Percentiles rank a stretch among this genome's conserved stretches.
These are phyloP conservation scores for Mucor racemosus DNA, from an alignment of 371 early-diverging fungal genomes.

Conservation along the genomic window DNA sequence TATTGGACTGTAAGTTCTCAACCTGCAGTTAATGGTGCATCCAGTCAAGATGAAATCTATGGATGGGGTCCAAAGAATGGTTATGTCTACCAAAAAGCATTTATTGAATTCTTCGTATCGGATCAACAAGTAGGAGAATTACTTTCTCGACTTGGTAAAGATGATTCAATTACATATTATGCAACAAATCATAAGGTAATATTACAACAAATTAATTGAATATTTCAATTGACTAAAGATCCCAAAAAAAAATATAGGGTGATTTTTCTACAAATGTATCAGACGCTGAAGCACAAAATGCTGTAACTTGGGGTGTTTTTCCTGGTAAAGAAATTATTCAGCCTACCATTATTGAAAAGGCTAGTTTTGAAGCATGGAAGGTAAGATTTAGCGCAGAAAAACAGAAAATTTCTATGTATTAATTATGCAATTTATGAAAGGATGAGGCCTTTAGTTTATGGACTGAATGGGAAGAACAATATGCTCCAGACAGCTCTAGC, in stretches of 20 bases:
- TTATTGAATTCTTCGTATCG: slow-evolving; percentile 79
- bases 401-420: not conserved
- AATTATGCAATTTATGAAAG: slow-evolving; percentile 23
- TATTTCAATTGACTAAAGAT: not conserved
- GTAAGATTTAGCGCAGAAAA: slow-evolving; percentile 30
- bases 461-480: slow-evolving; percentile 88
- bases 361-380: slow-evolving; percentile 92
- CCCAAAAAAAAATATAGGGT: slow-evolving; percentile 53
- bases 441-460: slow-evolving; percentile 91
- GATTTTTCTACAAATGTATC: slow-evolving; percentile 74
- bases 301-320: slow-evolving; percentile 98
- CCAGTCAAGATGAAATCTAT: slow-evolving; percentile 72
- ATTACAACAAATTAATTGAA: not conserved
- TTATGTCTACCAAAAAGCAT: slow-evolving; percentile 93
- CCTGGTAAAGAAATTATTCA: slow-evolving; percentile 95
- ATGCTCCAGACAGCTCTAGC: slow-evolving; percentile 61
- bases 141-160: slow-evolving; percentile 49
- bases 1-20: slow-evolving; percentile 93
- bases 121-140: slow-evolving; percentile 52
- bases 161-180: slow-evolving; percentile 83
- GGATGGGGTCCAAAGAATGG: slow-evolving; percentile 98
- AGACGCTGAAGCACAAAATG: slow-evolving; percentile 63
- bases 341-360: slow-evolving; percentile 90
- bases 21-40: slow-evolving; percentile 91
- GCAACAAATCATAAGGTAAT: slow-evolving; percentile 76